These are phyloP conservation scores for Marsdenia floribunda DNA, from an alignment of 257 asterid species.

Conservation along the genomic window DNA sequence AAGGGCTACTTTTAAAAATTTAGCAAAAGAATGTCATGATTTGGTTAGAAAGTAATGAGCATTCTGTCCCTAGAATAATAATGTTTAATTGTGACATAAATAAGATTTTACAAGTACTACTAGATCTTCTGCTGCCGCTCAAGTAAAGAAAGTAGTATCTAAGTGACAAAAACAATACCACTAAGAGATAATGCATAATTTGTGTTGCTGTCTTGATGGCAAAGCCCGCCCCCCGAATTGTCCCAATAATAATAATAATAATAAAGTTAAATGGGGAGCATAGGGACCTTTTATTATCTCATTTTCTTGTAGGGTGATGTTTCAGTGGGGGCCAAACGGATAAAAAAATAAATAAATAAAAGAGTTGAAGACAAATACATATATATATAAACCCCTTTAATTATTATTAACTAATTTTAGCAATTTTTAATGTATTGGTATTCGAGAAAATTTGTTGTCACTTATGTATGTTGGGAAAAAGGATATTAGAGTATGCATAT, in stretches of 20 bases:
- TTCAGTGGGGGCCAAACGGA: background rate
- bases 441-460: background rate
- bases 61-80: background rate
- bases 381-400: no score
- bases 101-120: background rate
- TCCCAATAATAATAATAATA: no score
- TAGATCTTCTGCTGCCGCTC: background rate
- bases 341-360: no score
- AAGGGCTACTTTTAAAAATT: background rate
- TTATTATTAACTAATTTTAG: background rate
- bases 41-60: constrained; percentile 5
- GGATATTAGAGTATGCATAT: no score
- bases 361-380: background rate
- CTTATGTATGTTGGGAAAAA: background rate
- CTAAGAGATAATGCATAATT: background rate
- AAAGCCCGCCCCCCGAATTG: background rate
- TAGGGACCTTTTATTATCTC: background rate
- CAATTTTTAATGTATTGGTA: background rate
- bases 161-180: background rate
- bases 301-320: background rate
- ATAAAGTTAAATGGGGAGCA: no score
- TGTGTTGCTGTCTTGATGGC: background rate
- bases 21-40: background rate
- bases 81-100: no score
- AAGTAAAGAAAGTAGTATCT: background rate